Percentiles rank a stretch among this genome's conserved stretches.
Conservation (phyloP, 495 filamentous ascomycete species). For the Baudoinia panamericana region DNA sequence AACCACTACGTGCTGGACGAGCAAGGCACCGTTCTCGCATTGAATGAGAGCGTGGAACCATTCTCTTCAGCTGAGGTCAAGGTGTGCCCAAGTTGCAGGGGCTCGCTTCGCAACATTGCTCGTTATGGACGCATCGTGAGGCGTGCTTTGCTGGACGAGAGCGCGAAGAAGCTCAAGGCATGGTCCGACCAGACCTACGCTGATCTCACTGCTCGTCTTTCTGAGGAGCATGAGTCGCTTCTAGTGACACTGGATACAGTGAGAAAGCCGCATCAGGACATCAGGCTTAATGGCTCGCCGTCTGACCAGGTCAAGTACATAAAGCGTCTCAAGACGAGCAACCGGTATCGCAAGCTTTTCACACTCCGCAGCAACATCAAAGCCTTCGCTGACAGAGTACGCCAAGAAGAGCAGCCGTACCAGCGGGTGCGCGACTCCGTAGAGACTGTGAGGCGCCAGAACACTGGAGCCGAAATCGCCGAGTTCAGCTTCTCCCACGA, state of each 20-base stretch:
- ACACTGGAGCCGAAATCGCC: slow-evolving; percentile 16
- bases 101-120: slow-evolving; percentile 46
- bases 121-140: slow-evolving; percentile 56
- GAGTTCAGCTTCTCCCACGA: slow-evolving; percentile 33
- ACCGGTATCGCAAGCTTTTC: slow-evolving; percentile 31
- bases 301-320: slow-evolving; percentile 6
- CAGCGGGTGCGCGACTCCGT: slow-evolving; percentile 42
- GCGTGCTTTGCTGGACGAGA: slow-evolving; percentile 50
- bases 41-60: slow-evolving; percentile 34
- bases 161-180: slow-evolving; percentile 46
- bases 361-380: slow-evolving; percentile 33
- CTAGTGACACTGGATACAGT: slow-evolving; percentile 11
- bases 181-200: slow-evolving; percentile 38
- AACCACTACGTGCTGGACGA: slow-evolving; percentile 42
- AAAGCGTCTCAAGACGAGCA: background rate
- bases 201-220: slow-evolving; percentile 35
- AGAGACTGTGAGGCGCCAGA: slow-evolving; percentile 34
- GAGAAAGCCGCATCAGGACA: slow-evolving; percentile 1
- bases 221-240: slow-evolving; percentile 24
- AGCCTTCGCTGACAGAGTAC: slow-evolving; percentile 34
- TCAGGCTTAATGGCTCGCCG: slow-evolving; percentile 20
- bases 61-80: slow-evolving; percentile 44
- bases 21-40: slow-evolving; percentile 32
- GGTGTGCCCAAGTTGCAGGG: slow-evolving; percentile 51
- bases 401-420: slow-evolving; percentile 48